phyloP scores from a whole-genome alignment of 257 asterid genomes.

The Ilex asprella region DNA sequence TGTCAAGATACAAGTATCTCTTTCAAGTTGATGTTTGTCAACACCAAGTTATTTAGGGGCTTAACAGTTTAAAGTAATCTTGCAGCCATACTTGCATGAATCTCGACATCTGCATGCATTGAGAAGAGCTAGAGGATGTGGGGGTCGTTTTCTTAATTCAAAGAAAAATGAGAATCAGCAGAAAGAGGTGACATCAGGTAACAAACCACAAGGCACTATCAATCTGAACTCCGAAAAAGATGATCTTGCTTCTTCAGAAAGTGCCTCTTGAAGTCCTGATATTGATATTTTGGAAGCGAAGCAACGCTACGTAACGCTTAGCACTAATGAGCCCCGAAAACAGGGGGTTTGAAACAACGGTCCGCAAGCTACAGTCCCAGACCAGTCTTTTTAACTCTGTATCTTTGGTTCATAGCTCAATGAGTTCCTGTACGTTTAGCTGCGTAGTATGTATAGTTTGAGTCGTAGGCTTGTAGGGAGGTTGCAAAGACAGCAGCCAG shows the following conservation, averaged over 20 bases:
- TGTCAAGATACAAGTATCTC: no score
- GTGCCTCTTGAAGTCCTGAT: constrained; percentile 24
- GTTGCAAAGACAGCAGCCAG: constrained; percentile 1
- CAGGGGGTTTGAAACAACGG: not conserved
- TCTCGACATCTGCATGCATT: constrained; percentile 90
- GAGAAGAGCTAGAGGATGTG: constrained; percentile 76
- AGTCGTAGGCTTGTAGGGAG: constrained; percentile 44
- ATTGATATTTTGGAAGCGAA: no score
- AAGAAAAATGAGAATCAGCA: constrained; percentile 53
- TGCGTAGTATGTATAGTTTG: constrained; percentile 31
- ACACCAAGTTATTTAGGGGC: not conserved
- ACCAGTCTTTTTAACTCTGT: not conserved
- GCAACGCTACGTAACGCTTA: no score
- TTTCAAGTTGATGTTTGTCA: no score
- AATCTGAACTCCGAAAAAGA: constrained; percentile 37
- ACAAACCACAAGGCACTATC: constrained; percentile 28
- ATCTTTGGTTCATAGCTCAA: no score
- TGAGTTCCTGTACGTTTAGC: not conserved
- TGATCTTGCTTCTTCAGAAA: constrained; percentile 24
- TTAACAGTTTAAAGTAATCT: constrained; percentile 8
- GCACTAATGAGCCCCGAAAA: not conserved
- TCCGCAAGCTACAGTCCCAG: constrained; percentile 4
- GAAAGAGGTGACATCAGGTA: constrained; percentile 40
- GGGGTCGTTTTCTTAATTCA: constrained; percentile 75
- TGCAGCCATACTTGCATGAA: constrained; percentile 95